Conservation (phyloP, 2,329 filamentous ascomycete species). For the Fusarium oligoseptatum region DNA sequence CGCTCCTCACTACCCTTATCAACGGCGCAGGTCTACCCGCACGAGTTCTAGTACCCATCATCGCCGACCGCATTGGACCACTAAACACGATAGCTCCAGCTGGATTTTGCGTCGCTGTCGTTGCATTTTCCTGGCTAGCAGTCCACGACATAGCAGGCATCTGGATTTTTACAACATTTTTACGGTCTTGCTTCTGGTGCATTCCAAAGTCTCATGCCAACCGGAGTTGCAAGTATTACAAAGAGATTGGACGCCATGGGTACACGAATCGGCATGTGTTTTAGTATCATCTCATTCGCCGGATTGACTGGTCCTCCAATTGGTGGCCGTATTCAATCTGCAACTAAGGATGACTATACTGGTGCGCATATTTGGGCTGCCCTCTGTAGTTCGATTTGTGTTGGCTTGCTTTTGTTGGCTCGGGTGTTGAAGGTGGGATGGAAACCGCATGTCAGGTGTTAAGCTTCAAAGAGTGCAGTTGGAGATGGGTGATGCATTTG, state of each 20-base stretch:
- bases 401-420: conserved; percentile 29
- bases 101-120: conserved; percentile 48
- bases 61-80: conserved; percentile 54
- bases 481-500: background rate
- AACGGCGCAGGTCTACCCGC: conserved; percentile 56
- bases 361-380: conserved; percentile 54
- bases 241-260: conserved; percentile 55
- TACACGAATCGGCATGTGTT: conserved; percentile 58
- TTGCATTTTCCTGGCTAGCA: conserved; percentile 54
- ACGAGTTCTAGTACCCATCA: conserved; percentile 53
- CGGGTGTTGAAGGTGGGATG: conserved; percentile 38
- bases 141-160: conserved; percentile 50
- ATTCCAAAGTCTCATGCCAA: conserved; percentile 58
- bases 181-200: conserved; percentile 48
- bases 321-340: conserved; percentile 48
- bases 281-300: conserved; percentile 54
- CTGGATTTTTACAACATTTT: conserved; percentile 54
- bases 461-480: background rate
- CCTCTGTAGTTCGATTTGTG: conserved; percentile 45
- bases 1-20: conserved; percentile 55
- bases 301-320: conserved; percentile 56
- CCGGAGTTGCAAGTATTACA: conserved; percentile 56
- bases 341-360: conserved; percentile 43
- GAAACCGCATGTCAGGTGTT: conserved; percentile 37
- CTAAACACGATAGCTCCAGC: conserved; percentile 52